Percentiles rank a stretch among this genome's conserved stretches.
phyloP scores from a whole-genome alignment of 2,329 filamentous ascomycete species.

The Exophiala sp. region DNA sequence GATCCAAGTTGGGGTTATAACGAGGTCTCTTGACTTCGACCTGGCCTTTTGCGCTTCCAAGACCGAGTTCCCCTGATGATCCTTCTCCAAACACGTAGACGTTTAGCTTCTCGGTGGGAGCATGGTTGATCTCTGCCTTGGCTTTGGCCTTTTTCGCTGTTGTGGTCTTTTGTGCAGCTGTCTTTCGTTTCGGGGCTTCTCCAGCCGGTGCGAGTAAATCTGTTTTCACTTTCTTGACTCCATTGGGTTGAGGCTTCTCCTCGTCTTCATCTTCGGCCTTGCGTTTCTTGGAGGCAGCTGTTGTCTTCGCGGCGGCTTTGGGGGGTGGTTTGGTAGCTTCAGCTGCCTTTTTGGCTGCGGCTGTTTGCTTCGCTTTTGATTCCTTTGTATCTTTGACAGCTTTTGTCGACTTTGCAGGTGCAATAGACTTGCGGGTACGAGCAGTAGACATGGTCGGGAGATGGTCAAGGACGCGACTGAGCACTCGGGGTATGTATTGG shows the following conservation, averaged over 20 bases:
- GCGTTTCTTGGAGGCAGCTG: conserved; percentile 14
- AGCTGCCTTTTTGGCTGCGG: conserved; percentile 7
- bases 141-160: conserved; percentile 16
- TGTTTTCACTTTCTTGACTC: conserved; percentile 15
- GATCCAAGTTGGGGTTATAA: conserved; percentile 59
- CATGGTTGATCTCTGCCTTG: conserved; percentile 56
- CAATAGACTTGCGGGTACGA: conserved; percentile 17
- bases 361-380: neutral
- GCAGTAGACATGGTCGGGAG: conserved; percentile 17
- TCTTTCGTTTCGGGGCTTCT: conserved; percentile 5
- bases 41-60: conserved; percentile 60
- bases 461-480: neutral
- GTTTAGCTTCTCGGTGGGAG: conserved; percentile 60
- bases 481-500: conserved; percentile 4
- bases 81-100: conserved; percentile 79
- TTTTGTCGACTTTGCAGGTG: conserved; percentile 12
- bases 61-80: conserved; percentile 70
- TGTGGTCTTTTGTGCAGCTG: conserved; percentile 11
- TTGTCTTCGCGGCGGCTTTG: conserved; percentile 9
- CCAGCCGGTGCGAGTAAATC: neutral
- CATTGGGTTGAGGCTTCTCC: conserved; percentile 19
- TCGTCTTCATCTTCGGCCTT: conserved; percentile 26
- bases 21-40: conserved; percentile 71
- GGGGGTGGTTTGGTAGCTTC: conserved; percentile 8
- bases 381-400: conserved; percentile 13